Percentiles rank a stretch among this genome's conserved stretches.
Evolutionary conservation across 345 rosid species (phyloP).

Genomic region (Eucalyptus grandis): DNA sequence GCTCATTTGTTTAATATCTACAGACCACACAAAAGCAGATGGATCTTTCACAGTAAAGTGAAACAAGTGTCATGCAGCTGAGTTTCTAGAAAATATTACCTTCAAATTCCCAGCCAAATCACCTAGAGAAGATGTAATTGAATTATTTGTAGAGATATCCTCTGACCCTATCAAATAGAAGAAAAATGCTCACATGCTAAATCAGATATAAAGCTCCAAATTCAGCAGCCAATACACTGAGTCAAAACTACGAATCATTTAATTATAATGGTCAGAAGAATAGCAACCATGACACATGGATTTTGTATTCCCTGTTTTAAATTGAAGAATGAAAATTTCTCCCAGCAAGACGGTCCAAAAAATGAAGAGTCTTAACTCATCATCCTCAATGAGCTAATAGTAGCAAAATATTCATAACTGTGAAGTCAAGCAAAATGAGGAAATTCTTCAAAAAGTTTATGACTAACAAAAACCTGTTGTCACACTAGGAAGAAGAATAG

Average conservation of each 20-base stretch:
- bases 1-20: not conserved
- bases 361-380: not conserved
- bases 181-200: not conserved
- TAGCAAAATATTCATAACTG: not conserved
- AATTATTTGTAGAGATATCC: slow-evolving; percentile 13
- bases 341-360: not conserved
- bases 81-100: slow-evolving; percentile 16
- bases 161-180: slow-evolving; percentile 32
- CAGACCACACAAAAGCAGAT: not conserved
- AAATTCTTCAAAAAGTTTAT: not conserved
- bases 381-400: not conserved
- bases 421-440: not conserved
- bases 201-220: not conserved
- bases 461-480: not conserved
- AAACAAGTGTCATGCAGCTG: not conserved
- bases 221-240: not conserved
- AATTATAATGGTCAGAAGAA: not conserved
- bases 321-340: not conserved
- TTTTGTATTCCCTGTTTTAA: not conserved
- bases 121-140: slow-evolving; percentile 16
- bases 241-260: not conserved
- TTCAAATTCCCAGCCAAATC: slow-evolving; percentile 47
- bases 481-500: not conserved
- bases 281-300: not conserved
- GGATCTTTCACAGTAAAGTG: not conserved